Base-by-base conservation (phyloP, 2,329 filamentous ascomycete species). In the Calonectria pseudoreteaudii region DNA sequence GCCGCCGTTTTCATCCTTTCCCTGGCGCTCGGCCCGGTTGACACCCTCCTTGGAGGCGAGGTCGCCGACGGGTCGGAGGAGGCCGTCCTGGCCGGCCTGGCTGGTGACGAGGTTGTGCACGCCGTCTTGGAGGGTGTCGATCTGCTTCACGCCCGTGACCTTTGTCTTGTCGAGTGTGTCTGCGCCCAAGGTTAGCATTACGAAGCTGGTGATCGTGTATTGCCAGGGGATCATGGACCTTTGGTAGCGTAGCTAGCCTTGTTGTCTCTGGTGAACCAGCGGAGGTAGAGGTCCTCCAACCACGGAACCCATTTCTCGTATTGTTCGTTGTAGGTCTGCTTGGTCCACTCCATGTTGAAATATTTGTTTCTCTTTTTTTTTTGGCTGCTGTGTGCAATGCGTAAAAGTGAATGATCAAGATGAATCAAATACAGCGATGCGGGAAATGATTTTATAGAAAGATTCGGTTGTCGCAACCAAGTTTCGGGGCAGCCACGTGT, bases 251-350 rank as follows among this genome's bases (percentile, higher is more conserved):
- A 95, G 81, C 90, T 93, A 7, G 92, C 90, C 85, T 95, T 94
- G 88, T 95, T 95, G 81, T 94, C 93, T 75, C 92, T 93, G 79
- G 92, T 94, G 84, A 94, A 94, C 88, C 91, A 94, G 67, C 88
- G 87, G 34, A 95, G 88, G 82, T 94, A 94, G 73, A 91, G 84
- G 82, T 95, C 93, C 83, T 95, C 93, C 71, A 94, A 86, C 93
- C 93, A 95, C 1, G 93, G 93, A 82, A 94, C 89, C 93, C 93
- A 95, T 79, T 85, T 88, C 81, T 95, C 93, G 84, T 95, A 94
- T 83, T 94, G 91, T 69, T 90, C 85, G 85, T 94, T 92, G 87
- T 94, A 95, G 66, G 89, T 91, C 71, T 91, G 84, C 82, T 89
- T 91, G 74, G 88, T 83, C 89, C 89, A 92, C 79, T 93, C 90